phyloP scores from a whole-genome alignment of 176 grass and related monocot species.

The Chloris gayana region DNA sequence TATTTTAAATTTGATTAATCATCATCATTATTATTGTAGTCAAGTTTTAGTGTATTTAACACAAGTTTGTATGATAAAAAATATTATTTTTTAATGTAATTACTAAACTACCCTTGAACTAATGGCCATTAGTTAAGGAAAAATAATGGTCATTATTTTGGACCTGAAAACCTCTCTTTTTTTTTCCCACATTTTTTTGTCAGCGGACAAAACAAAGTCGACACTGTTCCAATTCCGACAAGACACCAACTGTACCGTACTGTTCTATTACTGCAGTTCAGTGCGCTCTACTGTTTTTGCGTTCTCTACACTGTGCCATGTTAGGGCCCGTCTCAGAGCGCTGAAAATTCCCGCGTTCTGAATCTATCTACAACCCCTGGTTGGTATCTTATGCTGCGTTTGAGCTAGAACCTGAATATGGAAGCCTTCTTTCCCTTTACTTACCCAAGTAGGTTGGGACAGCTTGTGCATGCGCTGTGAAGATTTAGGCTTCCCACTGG shows the following conservation, averaged over 20 bases:
- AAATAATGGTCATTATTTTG: too few relatives aligned
- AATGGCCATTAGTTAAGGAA: too few relatives aligned
- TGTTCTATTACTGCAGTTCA: neutral
- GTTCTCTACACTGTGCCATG: neutral
- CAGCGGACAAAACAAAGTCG: conserved; percentile 9
- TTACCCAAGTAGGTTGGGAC: conserved; percentile 57
- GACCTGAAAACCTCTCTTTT: too few relatives aligned
- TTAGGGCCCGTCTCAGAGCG: neutral
- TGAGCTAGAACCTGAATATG: too few relatives aligned
- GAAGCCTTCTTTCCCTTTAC: too few relatives aligned
- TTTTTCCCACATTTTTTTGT: neutral
- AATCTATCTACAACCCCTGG: neutral
- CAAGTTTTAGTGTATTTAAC: too few relatives aligned
- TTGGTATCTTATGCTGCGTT: conserved; percentile 3
- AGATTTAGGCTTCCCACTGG: conserved; percentile 17
- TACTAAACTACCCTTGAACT: too few relatives aligned
- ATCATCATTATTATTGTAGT: too few relatives aligned
- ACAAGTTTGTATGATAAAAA: too few relatives aligned
- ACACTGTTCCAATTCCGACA: conserved; percentile 15
- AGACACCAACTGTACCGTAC: neutral
- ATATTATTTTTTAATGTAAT: too few relatives aligned
- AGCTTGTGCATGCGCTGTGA: conserved; percentile 44
- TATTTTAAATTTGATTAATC: too few relatives aligned
- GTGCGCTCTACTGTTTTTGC: neutral
- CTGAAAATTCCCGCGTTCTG: neutral